Conservation (phyloP, 1,139 yeast genomes). For the Geotrichum klebahnii region DNA sequence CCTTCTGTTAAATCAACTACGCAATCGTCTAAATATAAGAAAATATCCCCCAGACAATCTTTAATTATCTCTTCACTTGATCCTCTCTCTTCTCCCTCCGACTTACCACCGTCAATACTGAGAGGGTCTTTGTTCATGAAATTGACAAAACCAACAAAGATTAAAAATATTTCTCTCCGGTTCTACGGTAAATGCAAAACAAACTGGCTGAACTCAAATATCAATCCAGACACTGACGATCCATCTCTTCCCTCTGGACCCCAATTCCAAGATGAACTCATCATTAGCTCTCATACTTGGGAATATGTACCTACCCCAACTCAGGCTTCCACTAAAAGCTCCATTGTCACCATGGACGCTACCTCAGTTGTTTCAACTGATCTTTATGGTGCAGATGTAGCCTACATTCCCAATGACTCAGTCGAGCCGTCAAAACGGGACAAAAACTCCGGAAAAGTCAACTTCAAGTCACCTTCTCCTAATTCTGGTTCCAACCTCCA, state of each 20-base stretch:
- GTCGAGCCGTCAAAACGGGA: too few species aligned
- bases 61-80: constrained; percentile 14
- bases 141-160: constrained; percentile 64
- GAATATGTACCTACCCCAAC: constrained; percentile 33
- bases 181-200: constrained; percentile 71
- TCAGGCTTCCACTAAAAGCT: constrained; percentile 21
- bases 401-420: neutral
- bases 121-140: constrained; percentile 75
- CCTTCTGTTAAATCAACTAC: constrained; percentile 23
- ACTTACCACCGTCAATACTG: constrained; percentile 67
- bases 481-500: constrained; percentile 20
- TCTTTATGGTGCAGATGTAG: constrained; percentile 37
- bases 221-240: neutral
- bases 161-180: constrained; percentile 57
- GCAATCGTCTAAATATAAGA: constrained; percentile 10
- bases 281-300: constrained; percentile 39
- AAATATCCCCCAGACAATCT: neutral
- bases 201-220: constrained; percentile 67
- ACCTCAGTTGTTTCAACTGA: constrained; percentile 35
- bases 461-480: neutral
- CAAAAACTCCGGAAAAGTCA: too few species aligned
- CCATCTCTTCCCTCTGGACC: constrained; percentile 25
- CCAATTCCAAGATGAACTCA: constrained; percentile 36
- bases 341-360: constrained; percentile 25
- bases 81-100: constrained; percentile 27